These are phyloP conservation scores for Tetrapyrgos nigripes DNA, from an alignment of 1,284 basidiomycete genomes.

Conservation along the genomic window DNA sequence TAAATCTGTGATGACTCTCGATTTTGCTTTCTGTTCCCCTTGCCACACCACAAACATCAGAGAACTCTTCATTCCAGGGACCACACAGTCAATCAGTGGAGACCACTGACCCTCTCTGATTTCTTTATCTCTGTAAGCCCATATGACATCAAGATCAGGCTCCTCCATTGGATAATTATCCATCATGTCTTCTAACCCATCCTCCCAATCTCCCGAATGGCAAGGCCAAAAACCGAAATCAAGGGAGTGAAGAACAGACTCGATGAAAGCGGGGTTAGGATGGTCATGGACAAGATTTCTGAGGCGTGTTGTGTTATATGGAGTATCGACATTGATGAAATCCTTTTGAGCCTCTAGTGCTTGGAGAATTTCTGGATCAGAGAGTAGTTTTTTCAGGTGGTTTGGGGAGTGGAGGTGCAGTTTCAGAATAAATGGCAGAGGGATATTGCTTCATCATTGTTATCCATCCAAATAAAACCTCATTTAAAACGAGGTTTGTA, in stretches of 20 bases:
- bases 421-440: constrained; percentile 19
- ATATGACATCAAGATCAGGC: constrained; percentile 22
- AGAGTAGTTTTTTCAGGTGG: constrained; percentile 19
- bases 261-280: constrained; percentile 31
- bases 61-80: constrained; percentile 29
- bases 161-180: constrained; percentile 21
- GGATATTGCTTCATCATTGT: background rate
- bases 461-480: background rate
- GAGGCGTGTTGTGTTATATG: constrained; percentile 19
- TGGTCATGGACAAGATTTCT: constrained; percentile 20
- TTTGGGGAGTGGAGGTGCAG: constrained; percentile 23
- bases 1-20: constrained; percentile 29
- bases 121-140: constrained; percentile 27
- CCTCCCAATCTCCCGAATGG: constrained; percentile 17
- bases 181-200: constrained; percentile 1
- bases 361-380: constrained; percentile 8
- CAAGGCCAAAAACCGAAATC: constrained; percentile 33
- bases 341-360: background rate
- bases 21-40: constrained; percentile 16
- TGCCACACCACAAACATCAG: constrained; percentile 35
- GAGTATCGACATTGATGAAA: constrained; percentile 17
- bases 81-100: constrained; percentile 19
- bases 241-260: constrained; percentile 26
- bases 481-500: background rate
- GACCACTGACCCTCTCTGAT: constrained; percentile 14